Percentiles rank a stretch among this genome's conserved stretches.
phyloP scores from a whole-genome alignment of 1,139 yeast species.

The Yamadazyma blattariae region DNA sequence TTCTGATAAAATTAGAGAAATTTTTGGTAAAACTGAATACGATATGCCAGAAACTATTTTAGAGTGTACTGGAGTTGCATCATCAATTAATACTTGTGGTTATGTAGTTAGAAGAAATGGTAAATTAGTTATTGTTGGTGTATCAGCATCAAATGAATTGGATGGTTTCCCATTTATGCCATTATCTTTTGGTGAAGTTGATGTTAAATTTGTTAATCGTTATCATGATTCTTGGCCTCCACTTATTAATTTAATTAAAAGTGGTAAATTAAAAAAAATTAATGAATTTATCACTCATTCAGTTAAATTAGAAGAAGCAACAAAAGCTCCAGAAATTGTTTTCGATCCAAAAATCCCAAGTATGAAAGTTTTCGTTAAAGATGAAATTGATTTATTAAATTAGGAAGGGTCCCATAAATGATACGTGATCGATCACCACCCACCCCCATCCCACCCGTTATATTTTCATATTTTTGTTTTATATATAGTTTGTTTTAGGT shows the following conservation, averaged over 20 bases:
- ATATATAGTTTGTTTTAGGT: neutral
- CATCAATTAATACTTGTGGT: conserved; percentile 74
- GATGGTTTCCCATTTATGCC: conserved; percentile 70
- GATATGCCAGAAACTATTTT: conserved; percentile 54
- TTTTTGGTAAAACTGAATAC: conserved; percentile 34
- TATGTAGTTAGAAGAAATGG: conserved; percentile 22
- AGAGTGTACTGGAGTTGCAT: conserved; percentile 22
- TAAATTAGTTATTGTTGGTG: conserved; percentile 28
- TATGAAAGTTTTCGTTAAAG: conserved; percentile 18
- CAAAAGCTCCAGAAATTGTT: conserved; percentile 64
- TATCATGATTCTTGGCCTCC: conserved; percentile 58
- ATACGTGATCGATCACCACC: too few species aligned
- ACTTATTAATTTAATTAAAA: conserved; percentile 41
- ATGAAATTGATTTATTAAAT: conserved; percentile 15
- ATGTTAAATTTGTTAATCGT: conserved; percentile 57
- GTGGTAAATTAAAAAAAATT: conserved; percentile 17
- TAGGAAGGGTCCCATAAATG: neutral
- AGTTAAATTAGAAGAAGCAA: conserved; percentile 70
- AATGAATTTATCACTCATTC: conserved; percentile 66
- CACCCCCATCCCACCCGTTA: too few species aligned
- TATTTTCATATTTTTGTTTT: too few species aligned
- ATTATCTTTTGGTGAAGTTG: conserved; percentile 65
- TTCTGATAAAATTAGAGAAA: conserved; percentile 30
- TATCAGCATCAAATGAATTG: conserved; percentile 64
- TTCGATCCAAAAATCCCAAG: conserved; percentile 18